Base-by-base conservation (phyloP, 768 basidiomycete genomes). In the Suillus brevipes region DNA sequence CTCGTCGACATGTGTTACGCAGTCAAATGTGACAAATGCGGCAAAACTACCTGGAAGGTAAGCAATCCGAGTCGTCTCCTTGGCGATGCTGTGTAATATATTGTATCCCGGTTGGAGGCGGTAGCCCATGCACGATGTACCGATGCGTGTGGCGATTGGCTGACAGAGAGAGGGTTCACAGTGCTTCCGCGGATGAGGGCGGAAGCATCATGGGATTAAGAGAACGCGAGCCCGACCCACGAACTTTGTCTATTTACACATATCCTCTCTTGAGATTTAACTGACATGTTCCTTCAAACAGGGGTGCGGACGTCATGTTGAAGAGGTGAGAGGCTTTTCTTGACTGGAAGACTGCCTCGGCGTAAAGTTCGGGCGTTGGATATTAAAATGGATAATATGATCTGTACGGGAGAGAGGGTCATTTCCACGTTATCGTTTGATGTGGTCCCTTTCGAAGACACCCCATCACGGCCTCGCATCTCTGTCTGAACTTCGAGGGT, bases 1-100 rank as follows among this genome's bases (percentile, higher is more conserved):
- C 86, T 82, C 63, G 82, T 80, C 67, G 78, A 89, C 72, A 69
- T 75, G 65, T 92, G 90, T 79, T 83, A 75, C 73, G 68, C 75
- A 66, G 86, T 88, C 64, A 80, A 81, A 64, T 92, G 90, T 77
- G 76, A 74, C 60, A 79, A 75, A 65, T 92, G 90, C 74, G 82
- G 82, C 59, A 91, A 91, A 82, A 85, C 78, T 31, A 91, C 87
- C 23, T 92, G 90, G 91, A 80, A 73, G 79, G 90, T 90, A 73
- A 71, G 83, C 76, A 62, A 66, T 31, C 31, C 31, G 31, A 31
- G 31, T 56, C 71, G 68, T 70, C 70, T 58, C 68, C 69, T 72
- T 78, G 71, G 66, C 57, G 71, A 74, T 70, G 63, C 60, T 45
- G 63, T 66, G 67, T 66, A 57, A 64, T 47, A 9, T 56, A 56